Evolutionary conservation across 495 filamentous ascomycete species (phyloP).

Genomic region (Tuber aestivum): DNA sequence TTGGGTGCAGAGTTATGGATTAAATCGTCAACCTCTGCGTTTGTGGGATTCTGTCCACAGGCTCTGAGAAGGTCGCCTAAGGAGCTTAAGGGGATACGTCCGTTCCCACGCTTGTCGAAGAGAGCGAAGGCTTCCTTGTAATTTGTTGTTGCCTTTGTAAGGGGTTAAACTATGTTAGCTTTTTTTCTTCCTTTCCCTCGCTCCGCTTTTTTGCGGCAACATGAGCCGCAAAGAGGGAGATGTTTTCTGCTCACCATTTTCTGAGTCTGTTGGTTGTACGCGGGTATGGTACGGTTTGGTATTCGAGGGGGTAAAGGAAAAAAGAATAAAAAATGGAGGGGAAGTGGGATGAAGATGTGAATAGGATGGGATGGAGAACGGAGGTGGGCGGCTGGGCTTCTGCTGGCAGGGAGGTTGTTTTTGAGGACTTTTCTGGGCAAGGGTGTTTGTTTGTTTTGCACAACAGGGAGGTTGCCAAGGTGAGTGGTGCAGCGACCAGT

Average conservation of each 20-base stretch:
- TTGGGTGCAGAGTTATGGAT: slow-evolving; percentile 68
- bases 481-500: not conserved
- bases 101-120: slow-evolving; percentile 96
- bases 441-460: slow-evolving; percentile 6
- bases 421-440: not conserved
- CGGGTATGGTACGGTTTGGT: not conserved
- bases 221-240: not conserved
- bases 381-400: not conserved
- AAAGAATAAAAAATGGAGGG: not conserved
- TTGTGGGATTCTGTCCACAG: slow-evolving; percentile 94
- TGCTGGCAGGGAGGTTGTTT: not conserved
- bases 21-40: slow-evolving; percentile 82
- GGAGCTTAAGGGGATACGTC: slow-evolving; percentile 74
- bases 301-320: not conserved
- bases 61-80: slow-evolving; percentile 91
- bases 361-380: not conserved
- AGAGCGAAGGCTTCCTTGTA: slow-evolving; percentile 99
- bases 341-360: not conserved
- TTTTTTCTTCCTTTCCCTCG: not conserved
- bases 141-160: slow-evolving; percentile 90
- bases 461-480: not conserved
- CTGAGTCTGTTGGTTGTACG: not conserved
- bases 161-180: not conserved
- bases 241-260: not conserved
- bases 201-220: not conserved